phyloP scores from a whole-genome alignment of 805 yeast genomes.

The Hanseniaspora guilliermondii region DNA sequence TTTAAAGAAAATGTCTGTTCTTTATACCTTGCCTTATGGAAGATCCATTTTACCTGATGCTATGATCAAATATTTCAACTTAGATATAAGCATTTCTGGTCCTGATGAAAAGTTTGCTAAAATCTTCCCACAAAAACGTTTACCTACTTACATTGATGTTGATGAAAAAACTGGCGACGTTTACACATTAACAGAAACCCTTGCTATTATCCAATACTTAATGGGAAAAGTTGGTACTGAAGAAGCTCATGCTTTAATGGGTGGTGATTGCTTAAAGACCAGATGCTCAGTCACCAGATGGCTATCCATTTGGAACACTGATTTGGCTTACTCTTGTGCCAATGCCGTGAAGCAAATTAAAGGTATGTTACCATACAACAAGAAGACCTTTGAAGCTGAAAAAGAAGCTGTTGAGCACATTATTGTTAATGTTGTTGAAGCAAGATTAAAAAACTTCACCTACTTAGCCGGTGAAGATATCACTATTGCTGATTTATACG shows the following conservation, averaged over 20 bases:
- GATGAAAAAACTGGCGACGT: slow-evolving; percentile 29
- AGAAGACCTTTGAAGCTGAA: slow-evolving; percentile 33
- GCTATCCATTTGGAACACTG: slow-evolving; percentile 65
- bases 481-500: slow-evolving; percentile 56
- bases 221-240: slow-evolving; percentile 28
- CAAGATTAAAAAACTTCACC: slow-evolving; percentile 46
- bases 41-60: slow-evolving; percentile 36
- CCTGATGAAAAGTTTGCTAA: slow-evolving; percentile 33
- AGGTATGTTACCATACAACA: slow-evolving; percentile 67
- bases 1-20: slow-evolving; percentile 42
- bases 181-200: slow-evolving; percentile 53
- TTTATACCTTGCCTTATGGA: slow-evolving; percentile 36
- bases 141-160: slow-evolving; percentile 60
- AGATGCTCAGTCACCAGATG: slow-evolving; percentile 46
- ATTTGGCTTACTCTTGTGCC: slow-evolving; percentile 39
- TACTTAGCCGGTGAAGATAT: slow-evolving; percentile 59
- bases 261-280: slow-evolving; percentile 31
- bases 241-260: slow-evolving; percentile 21
- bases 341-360: slow-evolving; percentile 44
- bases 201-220: slow-evolving; percentile 49
- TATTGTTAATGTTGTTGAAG: slow-evolving; percentile 37
- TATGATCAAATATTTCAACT: slow-evolving; percentile 44
- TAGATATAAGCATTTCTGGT: slow-evolving; percentile 37
- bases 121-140: slow-evolving; percentile 51
- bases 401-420: slow-evolving; percentile 28